Evolutionary conservation across 1,284 basidiomycete genomes (phyloP), one percentile per base, ranked within the genome.

Genomic region (Apiotrichum brassicae): DNA sequence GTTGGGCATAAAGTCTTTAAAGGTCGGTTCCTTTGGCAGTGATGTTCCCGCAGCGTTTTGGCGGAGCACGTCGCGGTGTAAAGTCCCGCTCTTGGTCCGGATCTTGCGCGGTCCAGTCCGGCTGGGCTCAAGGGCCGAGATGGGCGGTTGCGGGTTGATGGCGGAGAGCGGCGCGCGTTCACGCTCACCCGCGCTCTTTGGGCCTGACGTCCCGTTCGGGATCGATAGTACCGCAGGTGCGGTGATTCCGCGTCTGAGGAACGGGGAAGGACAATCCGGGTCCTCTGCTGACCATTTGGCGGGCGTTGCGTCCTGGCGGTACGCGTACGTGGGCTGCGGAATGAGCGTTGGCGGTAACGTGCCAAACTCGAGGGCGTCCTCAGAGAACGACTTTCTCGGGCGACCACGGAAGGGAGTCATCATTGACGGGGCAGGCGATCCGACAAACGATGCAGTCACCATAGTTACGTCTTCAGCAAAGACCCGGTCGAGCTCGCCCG

Each of bases 211-310:
- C 4, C n/a, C n/a, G n/a, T 19, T 11, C 11, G 40, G 20, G 34
- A 33, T 18, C 4, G 49, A 23, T 4, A 49, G 46, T 2, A 55
- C 52, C 8, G 61, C 49, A 4, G 55, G 26, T n/a, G 26, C 26
- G 24, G 20, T 38, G 19, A 39, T 38, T 7, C 14, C 33, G 18
- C 65, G 53, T 1, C 59, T 50, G 8, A 72, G 26, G 60, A 72
- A 72, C 0, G 70, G 70, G 0, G 57, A 60, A 6, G 70, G 70
- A 8, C 65, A 50, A 35, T 72, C 70, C 6, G 64, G 63, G 50
- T 69, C 68, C 14, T 70, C 68, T 8, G 56, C 28, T 8, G 53
- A 33, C 68, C 68, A 72, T 50, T 69, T 70, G 11, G 67, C 68
- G 0, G 70, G 70, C 9, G 70, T 72, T 7, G 68, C 64, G 19